These are phyloP conservation scores for Neopestalotiopsis sp. DNA, from an alignment of 2,329 filamentous ascomycete genomes.

Conservation along the genomic window DNA sequence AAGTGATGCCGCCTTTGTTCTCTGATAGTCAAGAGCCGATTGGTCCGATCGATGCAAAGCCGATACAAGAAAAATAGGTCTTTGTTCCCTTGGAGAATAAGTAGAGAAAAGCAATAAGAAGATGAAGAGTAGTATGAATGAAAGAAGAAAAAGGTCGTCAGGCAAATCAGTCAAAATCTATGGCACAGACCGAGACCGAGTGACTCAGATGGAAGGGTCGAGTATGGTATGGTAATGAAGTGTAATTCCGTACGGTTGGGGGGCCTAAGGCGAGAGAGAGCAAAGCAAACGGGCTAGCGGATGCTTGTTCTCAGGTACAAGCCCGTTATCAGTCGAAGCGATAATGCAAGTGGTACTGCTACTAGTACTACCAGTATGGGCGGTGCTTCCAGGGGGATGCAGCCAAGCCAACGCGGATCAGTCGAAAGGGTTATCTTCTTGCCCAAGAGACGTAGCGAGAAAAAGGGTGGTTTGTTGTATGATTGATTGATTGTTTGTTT, in stretches of 20 bases:
- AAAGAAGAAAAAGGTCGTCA: not conserved
- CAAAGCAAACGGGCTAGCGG: slow-evolving; percentile 6
- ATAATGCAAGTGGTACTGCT: slow-evolving; percentile 6
- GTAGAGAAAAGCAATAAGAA: not conserved
- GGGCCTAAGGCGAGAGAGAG: not conserved
- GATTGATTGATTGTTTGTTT: slow-evolving; percentile 7
- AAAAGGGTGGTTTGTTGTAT: not conserved
- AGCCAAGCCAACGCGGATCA: not conserved
- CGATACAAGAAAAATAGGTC: not conserved
- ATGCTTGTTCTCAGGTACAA: slow-evolving; percentile 10
- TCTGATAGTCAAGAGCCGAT: slow-evolving; percentile 7
- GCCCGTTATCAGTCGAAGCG: slow-evolving; percentile 4
- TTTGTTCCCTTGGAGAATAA: not conserved
- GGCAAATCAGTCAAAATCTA: not conserved
- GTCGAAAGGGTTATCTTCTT: not conserved
- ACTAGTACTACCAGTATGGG: no score
- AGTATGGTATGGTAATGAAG: not conserved
- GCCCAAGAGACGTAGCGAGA: not conserved
- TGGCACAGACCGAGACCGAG: slow-evolving; percentile 3
- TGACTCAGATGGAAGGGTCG: slow-evolving; percentile 16
- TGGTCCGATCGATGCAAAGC: not conserved
- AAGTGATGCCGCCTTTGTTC: slow-evolving; percentile 16
- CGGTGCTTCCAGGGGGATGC: not conserved
- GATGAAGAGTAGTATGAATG: not conserved
- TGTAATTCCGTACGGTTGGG: not conserved